phyloP scores from a whole-genome alignment of 257 asterid genomes.

The Euphrasia confusa region DNA sequence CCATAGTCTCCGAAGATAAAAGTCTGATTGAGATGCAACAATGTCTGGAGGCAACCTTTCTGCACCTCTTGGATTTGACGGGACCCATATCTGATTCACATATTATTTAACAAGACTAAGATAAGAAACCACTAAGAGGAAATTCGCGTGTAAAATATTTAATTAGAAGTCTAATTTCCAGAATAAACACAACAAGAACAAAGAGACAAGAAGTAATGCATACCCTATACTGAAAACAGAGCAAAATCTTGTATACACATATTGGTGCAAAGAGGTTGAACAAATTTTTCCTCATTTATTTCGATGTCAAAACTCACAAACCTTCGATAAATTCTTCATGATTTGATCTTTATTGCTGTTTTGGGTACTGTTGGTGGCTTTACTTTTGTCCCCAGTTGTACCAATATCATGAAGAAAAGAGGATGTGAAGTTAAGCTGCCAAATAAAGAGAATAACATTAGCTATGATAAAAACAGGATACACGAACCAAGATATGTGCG shows the following conservation, averaged over 20 bases:
- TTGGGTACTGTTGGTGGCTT: constrained; percentile 27
- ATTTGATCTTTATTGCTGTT: constrained; percentile 24
- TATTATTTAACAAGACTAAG: neutral
- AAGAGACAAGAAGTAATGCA: neutral
- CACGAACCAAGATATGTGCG: neutral
- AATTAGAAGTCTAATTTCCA: neutral
- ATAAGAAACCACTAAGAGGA: constrained; percentile 1
- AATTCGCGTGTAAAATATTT: neutral
- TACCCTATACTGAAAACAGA: neutral
- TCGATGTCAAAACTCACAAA: too few species aligned
- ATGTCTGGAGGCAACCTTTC: constrained; percentile 70
- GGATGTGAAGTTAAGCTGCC: constrained; percentile 56
- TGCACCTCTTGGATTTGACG: constrained; percentile 82
- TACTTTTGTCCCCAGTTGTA: constrained; percentile 24
- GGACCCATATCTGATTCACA: constrained; percentile 46
- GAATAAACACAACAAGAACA: neutral
- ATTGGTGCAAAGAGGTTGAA: too few species aligned
- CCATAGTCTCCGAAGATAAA: constrained; percentile 64
- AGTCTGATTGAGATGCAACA: constrained; percentile 63
- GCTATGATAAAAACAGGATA: neutral
- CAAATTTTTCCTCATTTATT: too few species aligned
- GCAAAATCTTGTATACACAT: too few species aligned
- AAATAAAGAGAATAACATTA: constrained; percentile 21
- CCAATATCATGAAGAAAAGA: constrained; percentile 37
- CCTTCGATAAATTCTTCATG: constrained; percentile 52